Base-by-base conservation (phyloP, 2,329 filamentous ascomycete genomes). In the Botryotinia narcissicola region DNA sequence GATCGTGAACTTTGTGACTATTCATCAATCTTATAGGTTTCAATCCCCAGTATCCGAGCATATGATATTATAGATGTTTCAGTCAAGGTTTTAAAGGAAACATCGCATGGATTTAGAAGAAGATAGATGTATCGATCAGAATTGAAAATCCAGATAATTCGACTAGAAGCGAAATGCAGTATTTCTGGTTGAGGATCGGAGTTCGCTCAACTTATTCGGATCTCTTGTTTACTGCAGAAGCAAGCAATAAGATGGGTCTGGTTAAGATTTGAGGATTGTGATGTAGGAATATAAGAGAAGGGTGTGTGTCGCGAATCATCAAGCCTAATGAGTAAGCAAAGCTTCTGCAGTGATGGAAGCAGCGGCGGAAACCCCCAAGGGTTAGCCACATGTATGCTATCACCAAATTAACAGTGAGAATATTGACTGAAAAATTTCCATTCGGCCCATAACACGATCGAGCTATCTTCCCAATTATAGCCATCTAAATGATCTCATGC, bases 1-100 rank as follows among this genome's bases (percentile, higher is more conserved):
- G 0, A 14, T n/a, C 5, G 6, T 14, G 12, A 14, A 6, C 25
- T 54, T 0, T 3, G 5, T 7, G 5, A 54, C 48, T n/a, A 6
- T 51, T 51, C 1, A 14, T 51, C 1, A 14, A 10, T 14, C 9
- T 51, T 7, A 2, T 12, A 48, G 22, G 22, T 25, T 22, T 12
- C 10, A 7, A 16, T 42, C 40, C 0, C 4, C 3, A 14, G 37
- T 16, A 42, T 42, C 3, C 4, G 40, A 42, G 37, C 5, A 42
- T 16, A 5, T 42, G 40, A 42, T 42, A 42, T 42, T 14, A n/a
- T n/a, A n/a, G 4, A 51, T 16, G 4, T n/a, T n/a, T 7, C 48
- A n/a, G 10, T 1, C 4, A 14, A 14, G 5, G 5, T 1, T n/a
- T 51, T 7, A 2, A n/a, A 35, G 35, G 35, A 35, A n/a, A n/a